phyloP scores from a whole-genome alignment of 129 eudicot genomes.

The Lonicera japonica region DNA sequence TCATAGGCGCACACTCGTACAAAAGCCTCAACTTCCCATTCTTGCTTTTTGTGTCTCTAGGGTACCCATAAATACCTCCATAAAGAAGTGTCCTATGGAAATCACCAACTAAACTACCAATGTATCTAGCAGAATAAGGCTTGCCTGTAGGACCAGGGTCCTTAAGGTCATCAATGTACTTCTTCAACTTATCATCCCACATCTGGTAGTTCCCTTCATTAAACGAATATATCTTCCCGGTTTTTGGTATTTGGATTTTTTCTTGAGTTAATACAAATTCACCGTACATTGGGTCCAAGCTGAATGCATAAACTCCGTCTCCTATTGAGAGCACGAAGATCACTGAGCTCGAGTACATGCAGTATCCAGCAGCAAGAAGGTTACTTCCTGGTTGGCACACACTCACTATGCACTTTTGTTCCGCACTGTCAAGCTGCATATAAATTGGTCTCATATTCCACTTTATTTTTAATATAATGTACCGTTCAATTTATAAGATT shows the following conservation, averaged over 20 bases:
- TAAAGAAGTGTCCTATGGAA: conserved; percentile 79
- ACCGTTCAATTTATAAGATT: background rate
- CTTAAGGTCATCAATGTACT: conserved; percentile 81
- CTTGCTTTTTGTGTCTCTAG: conserved; percentile 78
- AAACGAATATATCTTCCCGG: conserved; percentile 83
- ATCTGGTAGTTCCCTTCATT: conserved; percentile 92
- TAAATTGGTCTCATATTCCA: background rate
- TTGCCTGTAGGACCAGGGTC: conserved; percentile 91
- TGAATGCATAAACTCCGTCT: conserved; percentile 73
- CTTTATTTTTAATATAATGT: background rate
- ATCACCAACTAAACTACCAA: conserved; percentile 94
- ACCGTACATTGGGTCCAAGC: conserved; percentile 91
- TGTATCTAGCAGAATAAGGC: conserved; percentile 89
- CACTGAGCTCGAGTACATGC: conserved; percentile 98
- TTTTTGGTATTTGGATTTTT: conserved; percentile 69
- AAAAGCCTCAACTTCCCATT: conserved; percentile 89
- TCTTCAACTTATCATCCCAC: conserved; percentile 95
- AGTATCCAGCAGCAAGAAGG: conserved; percentile 96
- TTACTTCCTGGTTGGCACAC: conserved; percentile 95
- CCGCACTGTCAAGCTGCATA: conserved; percentile 57
- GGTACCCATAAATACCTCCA: conserved; percentile 96
- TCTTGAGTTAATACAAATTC: conserved; percentile 92
- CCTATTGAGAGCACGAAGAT: conserved; percentile 85
- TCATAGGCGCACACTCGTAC: conserved; percentile 99
- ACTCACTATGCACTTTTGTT: conserved; percentile 65